Base-by-base conservation (phyloP, 768 basidiomycete genomes). In the Suillus bovinus region DNA sequence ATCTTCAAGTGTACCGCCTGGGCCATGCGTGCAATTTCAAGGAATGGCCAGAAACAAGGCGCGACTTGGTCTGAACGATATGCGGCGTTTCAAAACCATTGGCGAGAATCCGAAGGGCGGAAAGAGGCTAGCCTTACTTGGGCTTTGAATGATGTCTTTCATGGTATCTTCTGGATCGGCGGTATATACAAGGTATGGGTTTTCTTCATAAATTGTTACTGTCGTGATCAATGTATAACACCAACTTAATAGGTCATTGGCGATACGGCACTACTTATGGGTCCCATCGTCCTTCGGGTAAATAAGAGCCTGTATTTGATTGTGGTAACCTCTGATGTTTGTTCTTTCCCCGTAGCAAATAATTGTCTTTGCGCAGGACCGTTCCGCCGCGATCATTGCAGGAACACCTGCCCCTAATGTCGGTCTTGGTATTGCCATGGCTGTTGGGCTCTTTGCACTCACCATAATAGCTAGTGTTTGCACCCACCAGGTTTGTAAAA, bases 61-160 rank as follows among this genome's bases (percentile, higher is more conserved):
- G 66, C 61, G 13, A 50, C 69, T 16, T 78, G 70, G 61, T 44
- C 63, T 14, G 70, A 74, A 10, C 69, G 72, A 16, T 66, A 73
- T 6, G 57, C 65, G 5, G 67, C 67, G 13, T 71, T 78, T 3
- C 80, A 84, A 67, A 69, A 73, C 14, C 66, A 68, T 9, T 86
- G 86, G 85, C 76, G 78, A 53, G 74, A 78, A 31, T 70, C 72
- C 1, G 79, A 77, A 34, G 85, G 82, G 6, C 72, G 71, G 49
- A 81, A 79, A 63, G 64, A 80, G 16, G 74, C 87, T 0, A 87
- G 85, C 66, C 72, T 89, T 16, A 79, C 81, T 5, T 83, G 83
- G 79, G 83, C 86, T 14, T 68, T 89, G 58, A 87, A 87, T 67
- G 86, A 87, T 66, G 80, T 82, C 5, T 77, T 89, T 61, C 84